phyloP scores from a whole-genome alignment of 2,329 filamentous ascomycete genomes.

The Botrytis paeoniae region DNA sequence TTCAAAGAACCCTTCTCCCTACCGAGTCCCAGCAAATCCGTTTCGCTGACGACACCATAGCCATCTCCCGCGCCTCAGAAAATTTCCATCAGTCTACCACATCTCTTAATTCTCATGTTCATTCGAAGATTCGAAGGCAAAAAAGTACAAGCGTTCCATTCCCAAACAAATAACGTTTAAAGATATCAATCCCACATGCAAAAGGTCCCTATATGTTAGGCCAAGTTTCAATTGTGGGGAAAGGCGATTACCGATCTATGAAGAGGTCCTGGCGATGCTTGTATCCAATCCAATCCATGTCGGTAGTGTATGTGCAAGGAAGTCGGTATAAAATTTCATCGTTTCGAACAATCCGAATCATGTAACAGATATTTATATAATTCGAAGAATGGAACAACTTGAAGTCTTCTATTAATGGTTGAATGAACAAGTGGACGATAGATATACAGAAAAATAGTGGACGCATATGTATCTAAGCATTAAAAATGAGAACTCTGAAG shows the following conservation, averaged over 20 bases:
- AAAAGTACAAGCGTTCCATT: neutral
- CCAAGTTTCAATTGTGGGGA: neutral
- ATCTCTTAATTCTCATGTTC: neutral
- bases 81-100: neutral
- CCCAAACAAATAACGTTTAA: neutral
- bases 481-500: no score
- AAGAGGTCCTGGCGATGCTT: neutral
- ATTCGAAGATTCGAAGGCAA: neutral
- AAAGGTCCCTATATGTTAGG: neutral
- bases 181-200: neutral
- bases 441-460: neutral
- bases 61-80: neutral
- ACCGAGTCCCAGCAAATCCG: neutral
- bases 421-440: neutral
- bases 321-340: neutral
- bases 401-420: neutral
- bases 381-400: neutral
- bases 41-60: conserved; percentile 11
- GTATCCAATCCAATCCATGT: neutral
- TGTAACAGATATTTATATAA: neutral
- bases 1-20: neutral
- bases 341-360: conserved; percentile 9
- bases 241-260: neutral
- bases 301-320: neutral
- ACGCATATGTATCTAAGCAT: neutral